Percentiles rank a stretch among this genome's conserved stretches.
These are phyloP conservation scores for Trichoderma cornu-damae DNA, from an alignment of 2,329 filamentous ascomycete species.

Conservation along the genomic window DNA sequence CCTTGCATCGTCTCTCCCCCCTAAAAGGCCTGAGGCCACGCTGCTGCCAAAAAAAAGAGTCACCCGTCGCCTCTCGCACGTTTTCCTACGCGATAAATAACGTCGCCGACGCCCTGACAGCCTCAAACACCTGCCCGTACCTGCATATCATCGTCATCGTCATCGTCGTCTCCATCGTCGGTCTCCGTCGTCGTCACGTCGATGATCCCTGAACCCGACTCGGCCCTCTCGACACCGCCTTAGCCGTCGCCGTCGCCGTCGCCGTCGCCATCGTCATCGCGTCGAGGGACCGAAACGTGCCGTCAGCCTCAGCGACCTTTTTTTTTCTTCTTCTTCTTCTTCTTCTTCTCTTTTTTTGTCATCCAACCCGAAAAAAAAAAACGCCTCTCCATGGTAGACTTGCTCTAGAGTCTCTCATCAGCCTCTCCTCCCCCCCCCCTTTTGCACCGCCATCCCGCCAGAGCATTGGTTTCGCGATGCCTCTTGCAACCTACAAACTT, in stretches of 20 bases:
- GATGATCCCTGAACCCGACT: slow-evolving; percentile 12
- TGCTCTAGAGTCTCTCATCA: slow-evolving; percentile 25
- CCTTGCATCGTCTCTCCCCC: slow-evolving; percentile 31
- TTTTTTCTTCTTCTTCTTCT: too few relatives aligned
- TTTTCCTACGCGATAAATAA: too few relatives aligned
- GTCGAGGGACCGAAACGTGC: slow-evolving; percentile 11
- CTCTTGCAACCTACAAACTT: slow-evolving; percentile 47
- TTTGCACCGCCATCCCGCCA: slow-evolving; percentile 20
- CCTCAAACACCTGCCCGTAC: slow-evolving; percentile 24
- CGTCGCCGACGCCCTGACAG: slow-evolving; percentile 21
- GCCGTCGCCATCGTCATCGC: slow-evolving; percentile 4
- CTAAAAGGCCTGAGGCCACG: slow-evolving; percentile 35
- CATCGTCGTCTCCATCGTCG: too few relatives aligned
- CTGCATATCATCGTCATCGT: too few relatives aligned
- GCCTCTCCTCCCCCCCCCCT: background rate
- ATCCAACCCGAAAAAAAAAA: too few relatives aligned
- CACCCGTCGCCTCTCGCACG: slow-evolving; percentile 25
- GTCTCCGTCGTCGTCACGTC: too few relatives aligned
- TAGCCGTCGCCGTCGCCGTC: slow-evolving; percentile 8
- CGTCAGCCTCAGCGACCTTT: slow-evolving; percentile 11
- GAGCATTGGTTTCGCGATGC: slow-evolving; percentile 48
- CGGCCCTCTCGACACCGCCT: slow-evolving; percentile 11
- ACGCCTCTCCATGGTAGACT: slow-evolving; percentile 34
- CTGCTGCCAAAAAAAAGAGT: slow-evolving; percentile 8
- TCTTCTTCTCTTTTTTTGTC: too few relatives aligned